A percentile compares a stretch with the other conserved stretches of the same genome.
phyloP scores from a whole-genome alignment of 257 asterid species.

The Ilex asprella region DNA sequence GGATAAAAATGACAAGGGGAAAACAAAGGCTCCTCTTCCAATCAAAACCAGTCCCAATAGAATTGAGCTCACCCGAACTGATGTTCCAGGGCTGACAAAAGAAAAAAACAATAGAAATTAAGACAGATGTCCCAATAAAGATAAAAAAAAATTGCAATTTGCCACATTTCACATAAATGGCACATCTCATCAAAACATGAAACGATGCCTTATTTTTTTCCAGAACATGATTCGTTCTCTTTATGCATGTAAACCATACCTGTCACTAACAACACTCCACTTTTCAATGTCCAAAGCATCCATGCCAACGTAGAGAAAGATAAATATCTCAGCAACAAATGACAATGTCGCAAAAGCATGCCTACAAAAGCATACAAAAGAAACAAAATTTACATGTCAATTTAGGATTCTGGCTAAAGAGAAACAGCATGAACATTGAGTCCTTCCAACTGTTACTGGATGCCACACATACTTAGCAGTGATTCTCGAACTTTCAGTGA shows the following conservation, averaged over 20 bases:
- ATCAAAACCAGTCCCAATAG: conserved; percentile 75
- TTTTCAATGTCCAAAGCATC: conserved; percentile 13
- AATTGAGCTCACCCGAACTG: conserved; percentile 64
- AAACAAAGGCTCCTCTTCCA: conserved; percentile 95
- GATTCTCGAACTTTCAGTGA: conserved; percentile 6
- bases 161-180: neutral
- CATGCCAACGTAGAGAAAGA: conserved; percentile 14
- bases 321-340: conserved; percentile 11
- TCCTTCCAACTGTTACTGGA: neutral
- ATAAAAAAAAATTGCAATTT: neutral
- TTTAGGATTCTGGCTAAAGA: neutral
- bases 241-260: neutral
- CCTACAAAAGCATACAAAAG: neutral
- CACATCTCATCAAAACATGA: neutral
- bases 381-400: neutral
- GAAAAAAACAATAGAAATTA: neutral
- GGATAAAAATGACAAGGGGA: conserved; percentile 81
- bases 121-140: neutral
- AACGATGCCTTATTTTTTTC: too few species aligned
- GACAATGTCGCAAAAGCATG: conserved; percentile 12
- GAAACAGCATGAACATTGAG: neutral
- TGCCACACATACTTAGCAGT: conserved; percentile 5
- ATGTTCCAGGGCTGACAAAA: conserved; percentile 61
- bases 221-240: neutral
- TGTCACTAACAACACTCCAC: conserved; percentile 6